phyloP scores from a whole-genome alignment of 164 flowering plant genomes.

The Warburgia ugandensis region DNA sequence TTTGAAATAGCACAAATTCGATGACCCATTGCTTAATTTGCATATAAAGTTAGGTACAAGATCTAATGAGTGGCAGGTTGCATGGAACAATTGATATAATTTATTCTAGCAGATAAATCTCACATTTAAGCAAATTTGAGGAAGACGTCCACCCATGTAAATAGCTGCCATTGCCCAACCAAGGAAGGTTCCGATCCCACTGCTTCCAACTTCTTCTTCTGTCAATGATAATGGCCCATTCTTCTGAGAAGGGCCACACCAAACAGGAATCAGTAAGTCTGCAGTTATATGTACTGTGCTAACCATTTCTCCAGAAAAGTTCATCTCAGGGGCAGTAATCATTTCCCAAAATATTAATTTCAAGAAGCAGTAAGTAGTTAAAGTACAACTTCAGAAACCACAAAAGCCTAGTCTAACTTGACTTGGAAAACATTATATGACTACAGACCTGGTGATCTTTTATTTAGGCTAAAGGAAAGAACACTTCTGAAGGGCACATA shows the following conservation, averaged over 20 bases:
- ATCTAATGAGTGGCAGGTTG: slow-evolving; percentile 1
- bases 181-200: slow-evolving; percentile 41
- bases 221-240: slow-evolving; percentile 5
- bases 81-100: neutral
- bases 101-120: slow-evolving; percentile 9
- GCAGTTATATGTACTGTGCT: neutral
- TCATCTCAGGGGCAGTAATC: too few species aligned
- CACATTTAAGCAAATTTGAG: slow-evolving; percentile 80
- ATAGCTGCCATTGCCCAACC: slow-evolving; percentile 89
- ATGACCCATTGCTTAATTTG: too few species aligned
- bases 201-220: slow-evolving; percentile 17
- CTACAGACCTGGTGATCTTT: too few species aligned
- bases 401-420: too few species aligned
- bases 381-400: too few species aligned
- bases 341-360: too few species aligned
- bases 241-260: slow-evolving; percentile 24
- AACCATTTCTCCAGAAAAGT: too few species aligned
- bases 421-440: too few species aligned
- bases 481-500: too few species aligned
- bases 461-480: neutral
- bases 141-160: slow-evolving; percentile 86
- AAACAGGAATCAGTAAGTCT: neutral
- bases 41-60: too few species aligned
- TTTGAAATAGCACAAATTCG: too few species aligned
- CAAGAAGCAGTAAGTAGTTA: too few species aligned